Percentiles rank a stretch among this genome's conserved stretches.
Conservation (phyloP, 306 rosid species). For the Oxytropis ochrocephala region DNA sequence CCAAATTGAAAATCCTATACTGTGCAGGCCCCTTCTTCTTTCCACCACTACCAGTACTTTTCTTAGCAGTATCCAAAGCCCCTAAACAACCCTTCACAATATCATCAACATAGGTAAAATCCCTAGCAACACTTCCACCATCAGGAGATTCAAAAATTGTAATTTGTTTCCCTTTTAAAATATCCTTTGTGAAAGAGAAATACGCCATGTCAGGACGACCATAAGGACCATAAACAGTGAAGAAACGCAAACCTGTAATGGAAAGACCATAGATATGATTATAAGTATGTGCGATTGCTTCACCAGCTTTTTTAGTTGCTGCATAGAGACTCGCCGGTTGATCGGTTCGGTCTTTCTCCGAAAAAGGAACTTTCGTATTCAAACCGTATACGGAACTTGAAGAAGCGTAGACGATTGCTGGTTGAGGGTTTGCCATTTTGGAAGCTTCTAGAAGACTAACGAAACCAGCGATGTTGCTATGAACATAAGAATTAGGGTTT, state of each 20-base stretch:
- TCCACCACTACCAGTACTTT: slow-evolving; percentile 61
- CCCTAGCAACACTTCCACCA: slow-evolving; percentile 61
- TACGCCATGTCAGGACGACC: slow-evolving; percentile 78
- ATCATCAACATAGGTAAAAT: slow-evolving; percentile 75
- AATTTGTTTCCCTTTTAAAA: slow-evolving; percentile 51
- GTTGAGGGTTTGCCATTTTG: slow-evolving; percentile 64
- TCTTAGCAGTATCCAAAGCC: slow-evolving; percentile 59
- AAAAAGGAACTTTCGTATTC: slow-evolving; percentile 63
- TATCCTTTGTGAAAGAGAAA: slow-evolving; percentile 57
- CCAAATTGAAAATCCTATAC: slow-evolving; percentile 53
- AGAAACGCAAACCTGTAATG: slow-evolving; percentile 57
- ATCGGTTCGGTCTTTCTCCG: slow-evolving; percentile 63
- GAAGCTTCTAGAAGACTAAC: slow-evolving; percentile 52
- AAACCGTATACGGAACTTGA: slow-evolving; percentile 73
- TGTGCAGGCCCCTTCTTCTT: slow-evolving; percentile 67
- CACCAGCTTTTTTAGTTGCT: slow-evolving; percentile 73
- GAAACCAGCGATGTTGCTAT: slow-evolving; percentile 68
- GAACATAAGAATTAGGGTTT: slow-evolving; percentile 54
- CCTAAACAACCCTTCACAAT: slow-evolving; percentile 60
- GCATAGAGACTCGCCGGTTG: slow-evolving; percentile 70
- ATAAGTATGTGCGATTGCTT: slow-evolving; percentile 63
- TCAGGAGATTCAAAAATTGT: slow-evolving; percentile 49
- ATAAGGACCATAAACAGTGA: slow-evolving; percentile 77
- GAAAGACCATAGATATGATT: slow-evolving; percentile 71
- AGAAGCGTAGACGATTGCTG: slow-evolving; percentile 66